Evolutionary conservation across 139 green algal genomes (phyloP), one percentile per base, ranked within the genome.

Genomic region (Chlamydomonas asymmetrica): DNA sequence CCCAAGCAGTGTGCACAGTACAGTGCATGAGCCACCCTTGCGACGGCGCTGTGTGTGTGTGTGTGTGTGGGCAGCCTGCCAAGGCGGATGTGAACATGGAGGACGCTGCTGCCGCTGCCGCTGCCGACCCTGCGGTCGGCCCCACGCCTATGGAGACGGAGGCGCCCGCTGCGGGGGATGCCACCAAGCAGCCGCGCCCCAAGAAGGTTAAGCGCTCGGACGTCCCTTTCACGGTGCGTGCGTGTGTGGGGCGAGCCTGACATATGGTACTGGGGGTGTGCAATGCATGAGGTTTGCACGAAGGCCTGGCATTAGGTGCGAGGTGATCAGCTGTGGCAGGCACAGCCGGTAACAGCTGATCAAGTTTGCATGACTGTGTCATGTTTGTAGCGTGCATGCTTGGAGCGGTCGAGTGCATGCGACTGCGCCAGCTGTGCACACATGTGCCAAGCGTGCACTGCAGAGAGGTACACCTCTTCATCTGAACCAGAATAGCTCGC

Each of bases 191-290:
- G 25, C 52, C 56, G 49, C 78, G 71, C 68, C 92, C 93, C 79
- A 89, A 88, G 63, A 85, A 85, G 37, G 83, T 87, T 2, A 92
- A 88, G 82, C 88, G 86, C 80, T 76, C 52, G 5, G 87, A 92
- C 34, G 82, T 95, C 56, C 75, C 85, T 0, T 80, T 84, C 66
- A 40, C 38, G 6, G 56, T 76, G 27, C 13, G 45, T 16, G 13
- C 18, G 45, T 13, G 45, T 52, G 13, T 52, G 45, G 45, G 13
- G 25, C 59, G 50, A 37, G n/a, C n/a, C n/a, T n/a, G n/a, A n/a
- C n/a, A n/a, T n/a, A n/a, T n/a, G n/a, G n/a, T n/a, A n/a, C n/a
- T n/a, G n/a, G n/a, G n/a, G n/a, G n/a, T n/a, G n/a, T n/a, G n/a
- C n/a, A n/a, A n/a, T n/a, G n/a, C n/a, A n/a, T n/a, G n/a, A n/a